phyloP scores from a whole-genome alignment of 768 basidiomycete genomes.

The Gelatoporia subvermispora region DNA sequence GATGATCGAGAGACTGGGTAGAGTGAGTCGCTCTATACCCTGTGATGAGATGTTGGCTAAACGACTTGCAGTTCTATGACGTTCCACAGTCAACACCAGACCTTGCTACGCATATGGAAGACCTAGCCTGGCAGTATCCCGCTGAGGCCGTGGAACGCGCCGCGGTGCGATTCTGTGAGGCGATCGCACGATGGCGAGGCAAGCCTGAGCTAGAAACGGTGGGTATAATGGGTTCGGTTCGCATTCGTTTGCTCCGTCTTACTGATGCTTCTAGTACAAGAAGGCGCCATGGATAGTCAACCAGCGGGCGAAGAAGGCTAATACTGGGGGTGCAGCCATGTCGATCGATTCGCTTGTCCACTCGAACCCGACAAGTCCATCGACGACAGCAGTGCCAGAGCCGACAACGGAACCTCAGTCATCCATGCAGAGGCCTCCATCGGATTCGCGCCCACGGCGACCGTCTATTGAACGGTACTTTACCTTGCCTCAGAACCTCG shows the following conservation, averaged over 20 bases:
- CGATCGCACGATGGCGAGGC: slow-evolving; percentile 76
- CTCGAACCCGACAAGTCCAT: slow-evolving; percentile 62
- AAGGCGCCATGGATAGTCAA: slow-evolving; percentile 26
- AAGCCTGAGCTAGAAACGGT: slow-evolving; percentile 82
- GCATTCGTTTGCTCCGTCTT: background rate
- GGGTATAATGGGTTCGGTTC: slow-evolving; percentile 9
- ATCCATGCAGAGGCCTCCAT: slow-evolving; percentile 3
- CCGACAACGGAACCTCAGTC: background rate
- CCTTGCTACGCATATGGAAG: slow-evolving; percentile 74
- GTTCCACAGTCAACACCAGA: slow-evolving; percentile 69
- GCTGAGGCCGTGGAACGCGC: slow-evolving; percentile 79
- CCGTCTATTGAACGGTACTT: slow-evolving; percentile 38
- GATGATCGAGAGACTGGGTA: slow-evolving; percentile 66
- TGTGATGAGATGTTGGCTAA: no score
- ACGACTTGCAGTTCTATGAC: slow-evolving; percentile 82
- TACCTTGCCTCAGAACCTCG: slow-evolving; percentile 14
- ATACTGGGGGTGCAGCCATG: slow-evolving; percentile 37
- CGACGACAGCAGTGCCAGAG: slow-evolving; percentile 8
- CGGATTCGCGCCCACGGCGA: slow-evolving; percentile 19
- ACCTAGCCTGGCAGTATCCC: slow-evolving; percentile 74
- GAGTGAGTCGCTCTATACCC: slow-evolving; percentile 41
- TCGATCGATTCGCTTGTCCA: slow-evolving; percentile 65
- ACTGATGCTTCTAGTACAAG: slow-evolving; percentile 19
- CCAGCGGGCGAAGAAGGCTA: slow-evolving; percentile 34
- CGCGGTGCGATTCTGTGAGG: slow-evolving; percentile 75